phyloP scores from a whole-genome alignment of 225 moss, liverwort and hornwort species.

The Neckera pumila region DNA sequence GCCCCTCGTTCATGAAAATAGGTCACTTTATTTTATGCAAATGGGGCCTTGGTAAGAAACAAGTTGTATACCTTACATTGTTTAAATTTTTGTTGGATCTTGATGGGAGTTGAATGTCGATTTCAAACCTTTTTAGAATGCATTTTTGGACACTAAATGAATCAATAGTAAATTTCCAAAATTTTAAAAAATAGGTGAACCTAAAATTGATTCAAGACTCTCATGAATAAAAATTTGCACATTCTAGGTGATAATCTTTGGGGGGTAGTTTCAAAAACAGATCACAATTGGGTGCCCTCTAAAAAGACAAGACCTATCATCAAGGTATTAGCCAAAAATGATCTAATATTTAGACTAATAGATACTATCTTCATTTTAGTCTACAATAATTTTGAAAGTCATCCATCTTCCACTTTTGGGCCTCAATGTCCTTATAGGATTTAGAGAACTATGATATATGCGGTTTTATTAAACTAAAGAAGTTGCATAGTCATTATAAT shows the following conservation, averaged over 20 bases:
- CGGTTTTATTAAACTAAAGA: neutral
- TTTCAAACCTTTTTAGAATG: neutral
- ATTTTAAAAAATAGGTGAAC: neutral
- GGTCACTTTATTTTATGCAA: too few species aligned
- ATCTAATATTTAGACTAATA: neutral
- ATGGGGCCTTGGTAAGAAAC: too few species aligned
- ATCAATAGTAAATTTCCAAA: neutral
- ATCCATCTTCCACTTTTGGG: neutral
- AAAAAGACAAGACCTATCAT: neutral
- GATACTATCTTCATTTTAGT: neutral
- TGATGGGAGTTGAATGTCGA: neutral
- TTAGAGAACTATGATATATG: neutral
- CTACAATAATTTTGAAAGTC: neutral
- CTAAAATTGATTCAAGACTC: neutral
- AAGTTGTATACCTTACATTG: too few species aligned
- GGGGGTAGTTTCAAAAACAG: fast-evolving
- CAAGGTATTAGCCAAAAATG: fast-evolving
- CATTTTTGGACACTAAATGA: neutral
- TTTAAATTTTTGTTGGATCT: neutral
- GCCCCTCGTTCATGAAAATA: too few species aligned
- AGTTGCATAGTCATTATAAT: neutral
- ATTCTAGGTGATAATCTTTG: neutral
- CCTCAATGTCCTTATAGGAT: neutral
- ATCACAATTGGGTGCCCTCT: neutral
- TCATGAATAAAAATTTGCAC: neutral